phyloP scores from a whole-genome alignment of 176 grass and related monocot genomes.

The Cenchrus purpureus region DNA sequence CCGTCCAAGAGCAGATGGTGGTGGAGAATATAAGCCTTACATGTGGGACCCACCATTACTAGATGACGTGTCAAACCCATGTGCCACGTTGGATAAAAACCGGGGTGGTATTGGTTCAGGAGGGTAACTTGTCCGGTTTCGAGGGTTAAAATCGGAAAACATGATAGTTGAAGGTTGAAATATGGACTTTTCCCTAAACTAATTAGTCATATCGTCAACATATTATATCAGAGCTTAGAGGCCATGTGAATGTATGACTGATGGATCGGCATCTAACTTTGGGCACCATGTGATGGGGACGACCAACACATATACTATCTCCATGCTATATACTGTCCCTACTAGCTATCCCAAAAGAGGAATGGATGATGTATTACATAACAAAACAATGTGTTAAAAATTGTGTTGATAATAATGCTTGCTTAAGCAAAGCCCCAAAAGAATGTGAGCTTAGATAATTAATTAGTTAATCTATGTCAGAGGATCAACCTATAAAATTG shows the following conservation, averaged over 20 bases:
- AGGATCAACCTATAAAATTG: background rate
- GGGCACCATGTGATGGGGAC: constrained; percentile 40
- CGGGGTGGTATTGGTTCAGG: too few relatives aligned
- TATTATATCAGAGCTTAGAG: constrained; percentile 34
- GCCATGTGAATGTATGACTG: constrained; percentile 34
- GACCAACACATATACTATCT: constrained; percentile 13
- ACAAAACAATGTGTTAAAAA: background rate
- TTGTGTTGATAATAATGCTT: constrained; percentile 28
- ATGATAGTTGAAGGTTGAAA: too few relatives aligned
- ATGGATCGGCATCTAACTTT: constrained; percentile 18
- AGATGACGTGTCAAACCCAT: too few relatives aligned
- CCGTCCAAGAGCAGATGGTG: too few relatives aligned
- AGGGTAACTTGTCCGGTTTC: too few relatives aligned
- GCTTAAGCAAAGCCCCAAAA: background rate
- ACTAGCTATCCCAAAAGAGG: constrained; percentile 30
- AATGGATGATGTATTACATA: constrained; percentile 13
- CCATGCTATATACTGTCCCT: constrained; percentile 25
- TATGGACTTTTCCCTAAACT: background rate
- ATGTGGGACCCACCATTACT: too few relatives aligned
- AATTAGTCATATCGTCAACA: constrained; percentile 36
- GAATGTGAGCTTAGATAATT: background rate
- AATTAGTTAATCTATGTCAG: background rate
- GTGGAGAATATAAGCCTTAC: too few relatives aligned
- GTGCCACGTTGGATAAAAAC: too few relatives aligned
- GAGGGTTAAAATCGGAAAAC: too few relatives aligned